Evolutionary conservation across 1,284 basidiomycete species (phyloP), one percentile per base, ranked within the genome.

Genomic region (Vanrija sp.): DNA sequence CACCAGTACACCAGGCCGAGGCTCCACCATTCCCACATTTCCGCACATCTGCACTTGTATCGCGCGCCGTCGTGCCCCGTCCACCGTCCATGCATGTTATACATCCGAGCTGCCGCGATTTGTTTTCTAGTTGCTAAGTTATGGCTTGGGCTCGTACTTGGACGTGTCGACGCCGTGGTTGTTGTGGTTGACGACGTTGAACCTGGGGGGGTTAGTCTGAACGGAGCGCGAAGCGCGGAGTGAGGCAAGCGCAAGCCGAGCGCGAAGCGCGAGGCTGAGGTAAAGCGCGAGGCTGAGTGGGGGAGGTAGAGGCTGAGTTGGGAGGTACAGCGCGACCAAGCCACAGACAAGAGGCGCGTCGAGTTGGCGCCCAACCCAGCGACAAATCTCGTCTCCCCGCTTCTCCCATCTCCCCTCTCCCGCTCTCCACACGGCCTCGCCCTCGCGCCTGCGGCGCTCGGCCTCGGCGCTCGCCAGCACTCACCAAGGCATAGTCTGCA

Each of bases 181-280:
- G 51, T 84, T 85, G 76, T 96, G 92, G 75, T 93, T 87, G 66
- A 92, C 90, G 53, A 94, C 78, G 79, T 96, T 95, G 78, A 95
- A 85, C 90, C 89, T 93, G 66, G 8, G 38, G 6, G 38, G 8
- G 47, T 50, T 4, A 59, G 57, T 10, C 19, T 15, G 38, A 31
- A 31, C 31, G 31, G 31, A 31, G 31, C 31, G 31, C 31, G 31
- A 14, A 31, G 31, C 12, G 31, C 31, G 31, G 10, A 31, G 31
- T 14, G 31, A 31, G 31, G 31, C 31, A 12, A 12, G 2, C 12
- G 24, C 24, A 25, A 25, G 24, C 5, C 24, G 24, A 25, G 24
- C 24, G 24, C 24, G 9, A 4, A 25, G 24, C 24, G 24, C 24
- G 24, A 25, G 24, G 24, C n/a, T 19, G 48, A 14, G 5, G 36